phyloP scores from a whole-genome alignment of 805 yeast genomes.

The Metschnikowia baotianmanensis region DNA sequence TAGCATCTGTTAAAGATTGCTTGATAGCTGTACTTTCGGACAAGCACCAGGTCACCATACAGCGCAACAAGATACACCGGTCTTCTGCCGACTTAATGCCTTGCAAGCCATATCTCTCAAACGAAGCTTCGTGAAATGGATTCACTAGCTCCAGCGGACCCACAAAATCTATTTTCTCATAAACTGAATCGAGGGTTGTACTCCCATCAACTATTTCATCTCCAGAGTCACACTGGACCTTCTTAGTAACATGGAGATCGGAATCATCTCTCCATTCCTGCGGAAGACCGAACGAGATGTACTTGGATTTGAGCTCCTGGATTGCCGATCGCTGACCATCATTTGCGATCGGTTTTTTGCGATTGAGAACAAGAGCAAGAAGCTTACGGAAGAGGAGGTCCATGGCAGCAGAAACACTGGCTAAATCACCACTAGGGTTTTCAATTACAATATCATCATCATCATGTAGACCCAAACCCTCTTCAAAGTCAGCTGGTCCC shows the following conservation, averaged over 20 bases:
- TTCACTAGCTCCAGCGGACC: conserved; percentile 19
- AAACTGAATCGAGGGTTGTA: conserved; percentile 21
- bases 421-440: neutral
- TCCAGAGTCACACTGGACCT: conserved; percentile 6
- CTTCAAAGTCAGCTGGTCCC: conserved; percentile 40
- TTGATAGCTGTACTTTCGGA: conserved; percentile 31
- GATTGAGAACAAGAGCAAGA: conserved; percentile 34
- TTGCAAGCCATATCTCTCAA: conserved; percentile 32
- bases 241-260: conserved; percentile 5
- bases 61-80: conserved; percentile 36
- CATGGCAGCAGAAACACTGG: conserved; percentile 30
- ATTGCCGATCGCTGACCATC: conserved; percentile 29
- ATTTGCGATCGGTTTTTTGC: conserved; percentile 30
- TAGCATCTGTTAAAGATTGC: conserved; percentile 22
- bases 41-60: conserved; percentile 37
- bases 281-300: conserved; percentile 33
- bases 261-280: conserved; percentile 36
- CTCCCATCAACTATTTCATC: conserved; percentile 25
- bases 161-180: conserved; percentile 15
- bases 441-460: neutral
- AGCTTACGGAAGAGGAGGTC: conserved; percentile 31
- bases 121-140: conserved; percentile 24
- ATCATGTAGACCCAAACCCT: conserved; percentile 29
- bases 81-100: conserved; percentile 33
- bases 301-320: conserved; percentile 31